phyloP scores from a whole-genome alignment of 306 rosid genomes.

The Gynostemma pentaphyllum region DNA sequence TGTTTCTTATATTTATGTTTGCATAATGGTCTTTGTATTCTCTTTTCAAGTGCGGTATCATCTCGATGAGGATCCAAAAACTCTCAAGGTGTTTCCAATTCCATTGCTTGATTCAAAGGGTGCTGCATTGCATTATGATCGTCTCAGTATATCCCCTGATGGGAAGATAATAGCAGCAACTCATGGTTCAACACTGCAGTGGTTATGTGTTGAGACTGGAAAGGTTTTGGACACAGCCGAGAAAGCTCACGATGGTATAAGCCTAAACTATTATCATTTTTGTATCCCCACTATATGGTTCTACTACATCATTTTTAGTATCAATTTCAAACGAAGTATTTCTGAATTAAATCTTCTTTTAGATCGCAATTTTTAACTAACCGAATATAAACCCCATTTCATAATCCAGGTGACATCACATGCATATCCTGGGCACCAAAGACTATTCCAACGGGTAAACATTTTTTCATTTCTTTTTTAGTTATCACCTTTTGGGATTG shows the following conservation, averaged over 20 bases:
- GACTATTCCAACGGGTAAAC: conserved; percentile 49
- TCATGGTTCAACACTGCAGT: conserved; percentile 82
- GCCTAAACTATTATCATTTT: neutral
- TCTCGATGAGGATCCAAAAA: conserved; percentile 92
- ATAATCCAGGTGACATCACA: conserved; percentile 66
- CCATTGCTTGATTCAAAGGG: conserved; percentile 66
- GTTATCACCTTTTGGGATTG: neutral
- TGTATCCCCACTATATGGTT: neutral
- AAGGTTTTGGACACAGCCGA: conserved; percentile 89
- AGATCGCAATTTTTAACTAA: neutral
- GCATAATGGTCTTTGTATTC: conserved; percentile 1
- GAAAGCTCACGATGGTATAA: conserved; percentile 82
- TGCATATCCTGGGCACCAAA: conserved; percentile 82
- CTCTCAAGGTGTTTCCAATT: conserved; percentile 76
- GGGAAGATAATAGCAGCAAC: conserved; percentile 74
- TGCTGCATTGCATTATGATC: conserved; percentile 57
- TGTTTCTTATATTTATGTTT: neutral
- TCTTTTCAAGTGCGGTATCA: conserved; percentile 76
- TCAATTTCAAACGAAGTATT: too few species aligned
- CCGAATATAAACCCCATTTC: neutral
- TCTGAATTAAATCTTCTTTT: too few species aligned
- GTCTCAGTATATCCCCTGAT: conserved; percentile 71
- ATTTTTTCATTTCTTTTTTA: neutral
- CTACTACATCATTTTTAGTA: too few species aligned
- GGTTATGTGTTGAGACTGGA: conserved; percentile 81